Evolutionary conservation across 371 early-diverging fungal genomes (phyloP).

Genomic region (Rhizopus sp.): DNA sequence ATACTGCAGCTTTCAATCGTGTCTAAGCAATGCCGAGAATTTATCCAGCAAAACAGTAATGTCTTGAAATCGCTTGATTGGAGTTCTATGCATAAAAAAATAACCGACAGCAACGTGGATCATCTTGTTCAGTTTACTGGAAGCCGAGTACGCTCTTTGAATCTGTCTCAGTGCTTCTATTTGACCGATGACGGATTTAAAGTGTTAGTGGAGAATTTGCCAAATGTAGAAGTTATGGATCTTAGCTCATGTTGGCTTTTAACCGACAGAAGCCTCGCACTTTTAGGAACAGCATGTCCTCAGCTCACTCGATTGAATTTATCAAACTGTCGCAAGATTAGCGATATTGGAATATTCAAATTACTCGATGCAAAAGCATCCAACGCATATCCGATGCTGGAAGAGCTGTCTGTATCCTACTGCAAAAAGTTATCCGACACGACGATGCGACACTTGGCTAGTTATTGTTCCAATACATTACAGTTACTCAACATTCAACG

Average conservation of each 20-base stretch:
- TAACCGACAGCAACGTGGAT: constrained; percentile 38
- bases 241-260: constrained; percentile 80
- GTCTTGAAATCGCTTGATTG: constrained; percentile 45
- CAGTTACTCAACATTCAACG: constrained; percentile 70
- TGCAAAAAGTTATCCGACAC: constrained; percentile 77
- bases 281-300: constrained; percentile 42
- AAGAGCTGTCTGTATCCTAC: constrained; percentile 60
- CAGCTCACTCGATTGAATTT: constrained; percentile 59
- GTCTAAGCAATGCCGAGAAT: constrained; percentile 30
- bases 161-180: constrained; percentile 49
- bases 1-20: constrained; percentile 23
- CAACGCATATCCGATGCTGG: constrained; percentile 33
- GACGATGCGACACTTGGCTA: constrained; percentile 52
- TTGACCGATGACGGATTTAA: constrained; percentile 54
- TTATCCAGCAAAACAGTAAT: constrained; percentile 30
- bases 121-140: constrained; percentile 19
- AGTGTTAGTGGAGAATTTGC: constrained; percentile 30
- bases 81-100: constrained; percentile 38
- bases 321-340: constrained; percentile 80
- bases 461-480: constrained; percentile 37
- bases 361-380: constrained; percentile 31
- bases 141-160: constrained; percentile 23
- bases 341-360: constrained; percentile 62
- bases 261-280: constrained; percentile 64
- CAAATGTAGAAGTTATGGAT: constrained; percentile 54